These are phyloP conservation scores for Elsinoe ampelina DNA, from an alignment of 2,329 filamentous ascomycete species.

Conservation along the genomic window DNA sequence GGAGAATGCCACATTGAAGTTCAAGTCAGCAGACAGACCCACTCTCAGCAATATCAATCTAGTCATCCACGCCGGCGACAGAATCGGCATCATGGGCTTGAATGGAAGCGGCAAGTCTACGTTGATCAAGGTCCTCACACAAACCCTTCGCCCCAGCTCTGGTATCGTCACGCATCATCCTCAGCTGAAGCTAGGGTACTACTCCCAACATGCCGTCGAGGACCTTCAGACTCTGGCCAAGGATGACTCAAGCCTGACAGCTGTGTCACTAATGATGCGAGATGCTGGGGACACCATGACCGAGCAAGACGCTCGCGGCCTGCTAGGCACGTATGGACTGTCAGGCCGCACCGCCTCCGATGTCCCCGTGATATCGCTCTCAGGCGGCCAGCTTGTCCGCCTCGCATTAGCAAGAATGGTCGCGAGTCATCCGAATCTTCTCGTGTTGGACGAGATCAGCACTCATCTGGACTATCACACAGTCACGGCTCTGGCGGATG, in stretches of 20 bases:
- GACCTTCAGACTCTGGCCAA: slow-evolving; percentile 49
- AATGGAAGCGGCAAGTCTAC: slow-evolving; percentile 81
- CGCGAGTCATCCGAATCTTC: slow-evolving; percentile 58
- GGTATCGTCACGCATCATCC: slow-evolving; percentile 59
- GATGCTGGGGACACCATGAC: slow-evolving; percentile 21
- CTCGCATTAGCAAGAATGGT: slow-evolving; percentile 60
- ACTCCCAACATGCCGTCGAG: slow-evolving; percentile 72
- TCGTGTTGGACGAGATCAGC: slow-evolving; percentile 72
- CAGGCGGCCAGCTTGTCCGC: slow-evolving; percentile 65
- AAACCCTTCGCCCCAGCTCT: slow-evolving; percentile 46
- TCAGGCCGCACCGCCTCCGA: slow-evolving; percentile 62
- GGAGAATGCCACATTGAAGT: slow-evolving; percentile 59
- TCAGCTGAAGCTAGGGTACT: slow-evolving; percentile 62
- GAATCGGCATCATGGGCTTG: slow-evolving; percentile 65
- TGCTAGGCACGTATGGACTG: slow-evolving; percentile 61
- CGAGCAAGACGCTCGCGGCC: slow-evolving; percentile 59
- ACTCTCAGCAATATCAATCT: slow-evolving; percentile 57
- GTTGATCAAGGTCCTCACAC: slow-evolving; percentile 61
- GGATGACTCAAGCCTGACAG: slow-evolving; percentile 49
- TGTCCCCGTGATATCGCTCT: slow-evolving; percentile 62
- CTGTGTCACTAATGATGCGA: slow-evolving; percentile 51
- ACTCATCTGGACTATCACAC: slow-evolving; percentile 81
- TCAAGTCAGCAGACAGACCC: slow-evolving; percentile 36
- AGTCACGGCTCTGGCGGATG: slow-evolving; percentile 59
- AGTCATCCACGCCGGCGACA: slow-evolving; percentile 62